Conservation (phyloP, 2,329 filamentous ascomycete genomes). For the Fusarium xyrophilum region DNA sequence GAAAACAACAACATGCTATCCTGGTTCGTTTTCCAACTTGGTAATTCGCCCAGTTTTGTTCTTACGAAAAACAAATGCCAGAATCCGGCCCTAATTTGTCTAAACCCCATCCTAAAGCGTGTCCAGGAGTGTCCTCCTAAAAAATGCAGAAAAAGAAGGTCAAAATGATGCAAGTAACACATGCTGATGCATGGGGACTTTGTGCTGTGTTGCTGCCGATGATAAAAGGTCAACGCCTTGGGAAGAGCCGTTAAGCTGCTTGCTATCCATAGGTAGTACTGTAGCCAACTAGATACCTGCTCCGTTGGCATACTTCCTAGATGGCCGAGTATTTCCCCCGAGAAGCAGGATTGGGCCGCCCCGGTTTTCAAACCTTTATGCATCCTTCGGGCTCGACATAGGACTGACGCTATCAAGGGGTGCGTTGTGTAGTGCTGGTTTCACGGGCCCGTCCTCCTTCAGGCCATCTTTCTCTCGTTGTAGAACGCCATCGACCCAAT, state of each 20-base stretch:
- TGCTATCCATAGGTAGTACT: neutral
- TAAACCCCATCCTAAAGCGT: slow-evolving; percentile 38
- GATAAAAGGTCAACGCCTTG: neutral
- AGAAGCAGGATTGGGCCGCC: neutral
- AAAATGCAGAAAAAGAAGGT: slow-evolving; percentile 20
- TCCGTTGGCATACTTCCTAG: slow-evolving; percentile 33
- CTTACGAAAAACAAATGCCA: slow-evolving; percentile 14
- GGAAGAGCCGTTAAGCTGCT: slow-evolving; percentile 9
- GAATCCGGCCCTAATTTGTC: slow-evolving; percentile 23
- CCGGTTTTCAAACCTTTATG: slow-evolving; percentile 3
- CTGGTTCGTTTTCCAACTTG: slow-evolving; percentile 5
- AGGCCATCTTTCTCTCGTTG: slow-evolving; percentile 62
- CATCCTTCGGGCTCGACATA: slow-evolving; percentile 49
- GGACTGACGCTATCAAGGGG: slow-evolving; percentile 77
- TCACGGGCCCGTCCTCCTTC: slow-evolving; percentile 57
- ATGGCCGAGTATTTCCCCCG: neutral
- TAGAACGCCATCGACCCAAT: slow-evolving; percentile 80
- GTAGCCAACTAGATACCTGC: slow-evolving; percentile 41
- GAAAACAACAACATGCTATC: slow-evolving; percentile 1
- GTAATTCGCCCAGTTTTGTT: slow-evolving; percentile 1
- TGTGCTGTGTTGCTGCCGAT: neutral
- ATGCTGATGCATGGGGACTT: neutral
- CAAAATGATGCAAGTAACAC: slow-evolving; percentile 14
- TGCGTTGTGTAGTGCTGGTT: slow-evolving; percentile 87
- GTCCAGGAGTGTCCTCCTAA: slow-evolving; percentile 26